Conservation (phyloP, 495 filamentous ascomycete species). For the Xeromyces bisporus region DNA sequence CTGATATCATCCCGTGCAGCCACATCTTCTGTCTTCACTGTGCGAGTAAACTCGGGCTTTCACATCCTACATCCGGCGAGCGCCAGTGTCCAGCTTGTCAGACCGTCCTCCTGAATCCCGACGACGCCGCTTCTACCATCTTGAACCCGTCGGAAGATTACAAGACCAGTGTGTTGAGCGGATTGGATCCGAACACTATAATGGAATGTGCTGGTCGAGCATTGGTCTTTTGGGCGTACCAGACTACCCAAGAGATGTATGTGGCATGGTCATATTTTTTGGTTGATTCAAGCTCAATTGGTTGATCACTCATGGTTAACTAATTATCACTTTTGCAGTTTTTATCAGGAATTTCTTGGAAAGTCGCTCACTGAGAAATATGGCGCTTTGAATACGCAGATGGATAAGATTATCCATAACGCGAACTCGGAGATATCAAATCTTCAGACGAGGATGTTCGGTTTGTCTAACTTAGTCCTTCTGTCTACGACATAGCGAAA, state of each 20-base stretch:
- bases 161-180: conserved; percentile 79
- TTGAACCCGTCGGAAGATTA: conserved; percentile 85
- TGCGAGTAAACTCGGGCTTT: conserved; percentile 49
- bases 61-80: conserved; percentile 34
- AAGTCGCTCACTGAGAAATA: conserved; percentile 66
- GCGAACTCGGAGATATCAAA: conserved; percentile 62
- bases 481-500: not conserved
- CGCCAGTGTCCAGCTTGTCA: conserved; percentile 73
- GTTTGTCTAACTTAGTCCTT: conserved; percentile 17
- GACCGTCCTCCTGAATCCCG: conserved; percentile 46
- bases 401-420: conserved; percentile 67
- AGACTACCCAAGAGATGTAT: conserved; percentile 85
- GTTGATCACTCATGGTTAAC: conserved; percentile 1
- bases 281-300: too few relatives aligned
- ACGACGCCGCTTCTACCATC: conserved; percentile 59
- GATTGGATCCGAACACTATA: conserved; percentile 64
- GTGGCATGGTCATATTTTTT: too few relatives aligned
- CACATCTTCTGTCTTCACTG: conserved; percentile 79
- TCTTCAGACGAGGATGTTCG: conserved; percentile 43
- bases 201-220: conserved; percentile 83
- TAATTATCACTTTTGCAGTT: conserved; percentile 27
- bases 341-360: conserved; percentile 65
- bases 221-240: conserved; percentile 80
- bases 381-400: conserved; percentile 43
- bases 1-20: conserved; percentile 31